phyloP scores from a whole-genome alignment of 805 yeast genomes.

The Myxozyma sirexii region DNA sequence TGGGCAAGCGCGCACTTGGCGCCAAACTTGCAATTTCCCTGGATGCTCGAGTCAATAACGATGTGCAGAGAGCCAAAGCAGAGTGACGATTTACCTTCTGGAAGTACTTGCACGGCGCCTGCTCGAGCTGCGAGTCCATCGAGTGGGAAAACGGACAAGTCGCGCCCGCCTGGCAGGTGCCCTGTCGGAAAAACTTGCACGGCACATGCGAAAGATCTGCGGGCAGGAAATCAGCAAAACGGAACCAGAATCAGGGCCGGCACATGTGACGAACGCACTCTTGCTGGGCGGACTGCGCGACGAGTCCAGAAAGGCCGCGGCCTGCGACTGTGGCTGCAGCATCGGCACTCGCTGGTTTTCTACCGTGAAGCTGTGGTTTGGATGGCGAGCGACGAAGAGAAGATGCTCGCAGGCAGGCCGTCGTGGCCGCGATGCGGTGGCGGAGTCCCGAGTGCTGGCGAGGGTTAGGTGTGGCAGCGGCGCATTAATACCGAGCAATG shows the following conservation, averaged over 20 bases:
- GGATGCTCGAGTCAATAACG: background rate
- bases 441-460: background rate
- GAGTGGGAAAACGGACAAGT: conserved; percentile 91
- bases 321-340: conserved; percentile 20
- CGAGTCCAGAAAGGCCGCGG: conserved; percentile 25
- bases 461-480: background rate
- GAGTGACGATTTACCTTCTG: conserved; percentile 53
- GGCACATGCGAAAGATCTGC: conserved; percentile 89
- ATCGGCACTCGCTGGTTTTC: background rate
- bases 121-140: conserved; percentile 54
- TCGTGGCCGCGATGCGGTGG: background rate
- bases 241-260: background rate
- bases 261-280: conserved; percentile 18
- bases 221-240: background rate
- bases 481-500: background rate
- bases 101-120: conserved; percentile 83
- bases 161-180: conserved; percentile 91
- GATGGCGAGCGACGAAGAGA: too few relatives aligned
- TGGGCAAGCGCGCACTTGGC: conserved; percentile 93
- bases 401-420: too few relatives aligned
- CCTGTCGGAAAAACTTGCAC: conserved; percentile 89
- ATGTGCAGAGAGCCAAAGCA: background rate
- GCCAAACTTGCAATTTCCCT: conserved; percentile 96
- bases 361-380: too few relatives aligned
- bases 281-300: conserved; percentile 36